phyloP scores from a whole-genome alignment of 768 basidiomycete genomes.

The Pleurotus tuoliensis region DNA sequence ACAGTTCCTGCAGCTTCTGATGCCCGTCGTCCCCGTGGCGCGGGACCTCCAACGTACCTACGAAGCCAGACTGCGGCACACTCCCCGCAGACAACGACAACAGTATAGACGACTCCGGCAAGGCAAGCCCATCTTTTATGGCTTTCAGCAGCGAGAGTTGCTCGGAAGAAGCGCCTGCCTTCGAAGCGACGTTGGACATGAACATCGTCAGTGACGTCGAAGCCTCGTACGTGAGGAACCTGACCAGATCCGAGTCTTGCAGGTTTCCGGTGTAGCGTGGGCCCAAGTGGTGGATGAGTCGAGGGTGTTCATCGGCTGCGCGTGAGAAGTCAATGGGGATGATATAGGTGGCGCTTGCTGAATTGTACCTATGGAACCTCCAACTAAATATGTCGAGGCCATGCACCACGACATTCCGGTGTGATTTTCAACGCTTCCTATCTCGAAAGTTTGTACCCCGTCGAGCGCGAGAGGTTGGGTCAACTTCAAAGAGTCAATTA shows the following conservation, averaged over 20 bases:
- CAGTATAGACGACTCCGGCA: conserved; percentile 36
- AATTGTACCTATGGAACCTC: conserved; percentile 49
- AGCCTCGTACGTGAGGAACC: conserved; percentile 82
- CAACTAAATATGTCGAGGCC: conserved; percentile 61
- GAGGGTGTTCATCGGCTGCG: conserved; percentile 67
- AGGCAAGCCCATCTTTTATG: conserved; percentile 28
- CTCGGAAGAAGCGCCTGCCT: conserved; percentile 18
- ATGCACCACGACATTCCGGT: conserved; percentile 62
- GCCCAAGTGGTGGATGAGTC: conserved; percentile 77
- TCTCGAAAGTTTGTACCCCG: conserved; percentile 36
- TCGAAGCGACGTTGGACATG: conserved; percentile 44
- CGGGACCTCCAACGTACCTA: neutral
- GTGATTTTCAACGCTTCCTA: conserved; percentile 50
- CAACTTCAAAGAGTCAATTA: conserved; percentile 61
- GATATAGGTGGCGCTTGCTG: neutral
- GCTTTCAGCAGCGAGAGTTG: conserved; percentile 38
- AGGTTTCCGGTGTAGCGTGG: conserved; percentile 76
- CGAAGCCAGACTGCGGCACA: conserved; percentile 3
- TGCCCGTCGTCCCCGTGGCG: conserved; percentile 10
- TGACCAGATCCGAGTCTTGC: conserved; percentile 64
- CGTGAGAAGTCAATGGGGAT: neutral
- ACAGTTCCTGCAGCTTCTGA: conserved; percentile 17
- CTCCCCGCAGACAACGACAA: conserved; percentile 33
- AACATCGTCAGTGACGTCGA: conserved; percentile 82
- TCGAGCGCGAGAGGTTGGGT: conserved; percentile 41